Percentiles rank a stretch among this genome's conserved stretches.
Conservation (phyloP, 352 stramenopile species). For the Phytophthora tentaculata region DNA sequence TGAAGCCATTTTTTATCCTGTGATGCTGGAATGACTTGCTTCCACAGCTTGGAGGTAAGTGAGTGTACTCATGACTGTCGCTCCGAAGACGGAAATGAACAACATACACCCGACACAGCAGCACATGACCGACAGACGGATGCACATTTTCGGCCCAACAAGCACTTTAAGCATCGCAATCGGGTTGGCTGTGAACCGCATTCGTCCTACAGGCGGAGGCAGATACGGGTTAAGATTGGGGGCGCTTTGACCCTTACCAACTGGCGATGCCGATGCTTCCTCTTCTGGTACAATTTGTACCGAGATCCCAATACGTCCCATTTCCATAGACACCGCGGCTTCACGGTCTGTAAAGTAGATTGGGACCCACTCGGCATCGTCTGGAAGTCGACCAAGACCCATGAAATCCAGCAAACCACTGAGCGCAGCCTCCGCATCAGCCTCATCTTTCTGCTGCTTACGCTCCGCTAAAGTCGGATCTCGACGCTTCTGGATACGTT, state of each 20-base stretch:
- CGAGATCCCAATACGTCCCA: constrained; percentile 70
- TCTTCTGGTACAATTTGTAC: constrained; percentile 89
- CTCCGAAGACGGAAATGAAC: constrained; percentile 73
- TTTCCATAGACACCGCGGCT: constrained; percentile 63
- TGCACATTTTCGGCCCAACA: constrained; percentile 64
- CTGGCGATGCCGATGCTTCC: constrained; percentile 69
- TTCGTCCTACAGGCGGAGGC: constrained; percentile 83
- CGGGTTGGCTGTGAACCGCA: constrained; percentile 86
- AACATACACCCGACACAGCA: constrained; percentile 67
- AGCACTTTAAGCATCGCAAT: constrained; percentile 83
- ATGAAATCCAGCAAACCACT: constrained; percentile 76
- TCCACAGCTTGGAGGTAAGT: constrained; percentile 49
- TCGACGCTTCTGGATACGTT: constrained; percentile 13
- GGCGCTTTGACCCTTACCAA: constrained; percentile 80
- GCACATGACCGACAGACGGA: constrained; percentile 50
- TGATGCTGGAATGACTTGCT: constrained; percentile 5
- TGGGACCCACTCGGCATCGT: constrained; percentile 78
- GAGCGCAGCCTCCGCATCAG: constrained; percentile 61
- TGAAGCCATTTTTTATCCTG: neutral
- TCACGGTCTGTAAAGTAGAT: constrained; percentile 83
- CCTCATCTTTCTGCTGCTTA: constrained; percentile 55
- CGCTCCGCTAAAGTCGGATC: constrained; percentile 15
- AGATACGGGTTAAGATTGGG: constrained; percentile 93
- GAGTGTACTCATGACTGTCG: constrained; percentile 80
- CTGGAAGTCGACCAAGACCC: constrained; percentile 72